These are phyloP conservation scores for Tylopilus balloui DNA, from an alignment of 768 basidiomycete genomes.

Conservation along the genomic window DNA sequence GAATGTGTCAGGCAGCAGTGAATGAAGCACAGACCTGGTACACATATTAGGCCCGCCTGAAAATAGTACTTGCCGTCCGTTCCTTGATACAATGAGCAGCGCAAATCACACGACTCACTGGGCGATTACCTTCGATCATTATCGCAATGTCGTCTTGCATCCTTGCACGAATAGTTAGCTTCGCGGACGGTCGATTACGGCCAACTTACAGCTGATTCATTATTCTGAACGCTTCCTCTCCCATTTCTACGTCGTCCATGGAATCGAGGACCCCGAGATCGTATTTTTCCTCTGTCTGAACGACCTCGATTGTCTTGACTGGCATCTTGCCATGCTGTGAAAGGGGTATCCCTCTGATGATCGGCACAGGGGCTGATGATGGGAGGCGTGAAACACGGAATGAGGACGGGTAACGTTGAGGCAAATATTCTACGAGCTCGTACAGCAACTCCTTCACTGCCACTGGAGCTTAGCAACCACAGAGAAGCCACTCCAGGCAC, in stretches of 20 bases:
- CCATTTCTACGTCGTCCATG: conserved; percentile 25
- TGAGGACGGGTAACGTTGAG: conserved; percentile 57
- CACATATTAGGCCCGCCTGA: conserved; percentile 66
- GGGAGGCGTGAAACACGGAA: conserved; percentile 49
- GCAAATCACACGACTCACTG: neutral
- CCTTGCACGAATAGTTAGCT: conserved; percentile 25
- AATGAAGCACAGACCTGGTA: conserved; percentile 47
- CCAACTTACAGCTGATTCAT: conserved; percentile 55
- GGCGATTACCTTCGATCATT: conserved; percentile 51
- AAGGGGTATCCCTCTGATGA: conserved; percentile 24
- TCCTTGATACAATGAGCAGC: conserved; percentile 35
- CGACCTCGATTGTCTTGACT: conserved; percentile 51
- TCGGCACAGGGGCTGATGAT: conserved; percentile 9
- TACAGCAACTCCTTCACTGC: conserved; percentile 63
- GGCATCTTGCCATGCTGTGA: conserved; percentile 43
- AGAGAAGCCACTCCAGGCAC: neutral
- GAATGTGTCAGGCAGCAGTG: neutral
- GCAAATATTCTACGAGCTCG: conserved; percentile 66
- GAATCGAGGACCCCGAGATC: conserved; percentile 40
- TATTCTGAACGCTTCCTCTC: conserved; percentile 58
- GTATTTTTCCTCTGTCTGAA: conserved; percentile 48
- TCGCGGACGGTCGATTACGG: neutral
- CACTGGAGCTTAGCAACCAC: neutral
- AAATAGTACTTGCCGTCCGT: conserved; percentile 70
- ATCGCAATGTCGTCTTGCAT: conserved; percentile 57